These are phyloP conservation scores for Cutaneotrichosporon curvatum DNA, from an alignment of 1,284 basidiomycete genomes.

Conservation along the genomic window DNA sequence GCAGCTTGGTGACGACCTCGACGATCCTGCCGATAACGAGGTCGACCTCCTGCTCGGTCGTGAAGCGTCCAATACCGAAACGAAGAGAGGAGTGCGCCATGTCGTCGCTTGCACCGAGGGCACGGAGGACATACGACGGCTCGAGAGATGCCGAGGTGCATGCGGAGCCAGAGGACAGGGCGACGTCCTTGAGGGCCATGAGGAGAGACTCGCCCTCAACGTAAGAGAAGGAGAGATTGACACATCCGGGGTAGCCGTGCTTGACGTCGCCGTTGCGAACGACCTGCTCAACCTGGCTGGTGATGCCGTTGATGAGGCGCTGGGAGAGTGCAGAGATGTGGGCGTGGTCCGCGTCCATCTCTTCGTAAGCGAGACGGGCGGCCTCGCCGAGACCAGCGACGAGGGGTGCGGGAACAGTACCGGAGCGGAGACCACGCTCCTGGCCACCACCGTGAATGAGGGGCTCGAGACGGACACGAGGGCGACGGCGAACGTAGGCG, in stretches of 20 bases:
- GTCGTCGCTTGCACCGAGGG: constrained; percentile 92
- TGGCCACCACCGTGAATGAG: constrained; percentile 95
- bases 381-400: constrained; percentile 94
- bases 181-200: constrained; percentile 98
- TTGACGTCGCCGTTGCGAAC: constrained; percentile 81
- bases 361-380: constrained; percentile 78
- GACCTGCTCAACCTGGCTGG: constrained; percentile 76
- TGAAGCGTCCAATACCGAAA: constrained; percentile 97
- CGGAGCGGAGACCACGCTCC: constrained; percentile 89
- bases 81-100: constrained; percentile 98
- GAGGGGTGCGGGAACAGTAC: constrained; percentile 84
- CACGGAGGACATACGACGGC: constrained; percentile 95
- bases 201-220: constrained; percentile 95
- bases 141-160: constrained; percentile 98
- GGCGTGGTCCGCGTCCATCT: constrained; percentile 85
- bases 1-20: constrained; percentile 65
- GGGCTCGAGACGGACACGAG: constrained; percentile 89
- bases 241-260: constrained; percentile 81
- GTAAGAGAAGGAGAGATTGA: constrained; percentile 94
- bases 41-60: constrained; percentile 94
- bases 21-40: constrained; percentile 88
- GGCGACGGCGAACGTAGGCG: constrained; percentile 85
- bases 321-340: constrained; percentile 71
- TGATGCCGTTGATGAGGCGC: constrained; percentile 75
- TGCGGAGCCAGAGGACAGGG: constrained; percentile 93